Evolutionary conservation across 192 early-diverging fungal genomes (phyloP).

Genomic region (Backusella sp.): DNA sequence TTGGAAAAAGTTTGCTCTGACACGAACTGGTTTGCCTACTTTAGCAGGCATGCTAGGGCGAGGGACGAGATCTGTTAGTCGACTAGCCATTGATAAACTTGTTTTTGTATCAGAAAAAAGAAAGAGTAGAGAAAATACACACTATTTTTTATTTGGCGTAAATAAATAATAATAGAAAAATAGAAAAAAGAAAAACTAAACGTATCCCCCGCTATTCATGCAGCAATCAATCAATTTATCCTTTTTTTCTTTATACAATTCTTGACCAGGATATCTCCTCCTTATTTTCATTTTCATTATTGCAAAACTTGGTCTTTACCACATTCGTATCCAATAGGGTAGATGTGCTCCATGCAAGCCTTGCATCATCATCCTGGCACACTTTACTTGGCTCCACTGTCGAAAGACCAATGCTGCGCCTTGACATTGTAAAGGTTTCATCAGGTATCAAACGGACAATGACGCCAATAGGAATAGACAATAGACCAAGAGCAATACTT

Average conservation of each 20-base stretch:
- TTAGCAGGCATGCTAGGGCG: slow-evolving; percentile 42
- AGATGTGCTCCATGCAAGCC: not conserved
- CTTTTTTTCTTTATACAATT: slow-evolving; percentile 13
- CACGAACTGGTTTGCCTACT: slow-evolving; percentile 39
- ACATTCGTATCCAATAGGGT: not conserved
- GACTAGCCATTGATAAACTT: not conserved
- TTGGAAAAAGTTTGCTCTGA: slow-evolving; percentile 77
- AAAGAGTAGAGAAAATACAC: no score
- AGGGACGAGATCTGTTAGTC: slow-evolving; percentile 46
- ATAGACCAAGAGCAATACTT: slow-evolving; percentile 71
- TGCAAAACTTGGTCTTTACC: slow-evolving; percentile 1
- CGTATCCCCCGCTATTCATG: not conserved
- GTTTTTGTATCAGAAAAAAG: no score
- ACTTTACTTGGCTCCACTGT: slow-evolving; percentile 32
- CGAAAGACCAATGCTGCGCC: slow-evolving; percentile 29
- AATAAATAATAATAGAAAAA: not conserved
- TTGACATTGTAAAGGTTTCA: slow-evolving; percentile 34
- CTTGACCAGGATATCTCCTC: slow-evolving; percentile 45
- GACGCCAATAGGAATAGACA: slow-evolving; percentile 82
- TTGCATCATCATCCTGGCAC: not conserved
- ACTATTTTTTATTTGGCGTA: no score
- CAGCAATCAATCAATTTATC: not conserved
- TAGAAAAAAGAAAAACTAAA: not conserved
- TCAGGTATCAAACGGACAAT: slow-evolving; percentile 85
- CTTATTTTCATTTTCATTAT: slow-evolving; percentile 30